A percentile compares a stretch with the other conserved stretches of the same genome.
These are phyloP conservation scores for Pyrenula massariospora DNA, from an alignment of 495 filamentous ascomycete species.

Conservation along the genomic window DNA sequence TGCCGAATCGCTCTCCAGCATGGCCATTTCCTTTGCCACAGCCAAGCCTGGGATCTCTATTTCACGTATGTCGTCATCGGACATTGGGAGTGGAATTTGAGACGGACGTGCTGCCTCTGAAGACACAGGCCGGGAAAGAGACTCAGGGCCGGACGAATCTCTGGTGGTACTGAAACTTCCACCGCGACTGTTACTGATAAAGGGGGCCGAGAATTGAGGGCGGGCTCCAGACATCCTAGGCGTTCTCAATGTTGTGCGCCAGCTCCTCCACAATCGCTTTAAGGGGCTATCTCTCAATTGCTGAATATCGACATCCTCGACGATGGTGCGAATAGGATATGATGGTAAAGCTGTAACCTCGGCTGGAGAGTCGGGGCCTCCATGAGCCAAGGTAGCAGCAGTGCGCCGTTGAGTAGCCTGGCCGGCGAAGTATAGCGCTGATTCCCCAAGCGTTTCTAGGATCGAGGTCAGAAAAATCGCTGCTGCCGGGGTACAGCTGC, in stretches of 20 bases:
- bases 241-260: conserved; percentile 67
- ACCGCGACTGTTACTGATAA: conserved; percentile 26
- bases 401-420: conserved; percentile 74
- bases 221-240: conserved; percentile 24
- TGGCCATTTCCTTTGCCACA: conserved; percentile 45
- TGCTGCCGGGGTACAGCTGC: conserved; percentile 77
- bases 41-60: conserved; percentile 59
- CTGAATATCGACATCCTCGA: conserved; percentile 89
- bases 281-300: conserved; percentile 79
- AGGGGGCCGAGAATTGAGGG: conserved; percentile 32
- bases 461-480: conserved; percentile 94
- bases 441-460: conserved; percentile 88
- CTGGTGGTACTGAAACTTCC: conserved; percentile 27
- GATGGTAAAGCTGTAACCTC: conserved; percentile 8
- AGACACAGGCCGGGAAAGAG: conserved; percentile 2
- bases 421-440: conserved; percentile 75
- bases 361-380: not conserved
- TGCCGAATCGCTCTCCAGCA: conserved; percentile 31
- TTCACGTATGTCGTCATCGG: conserved; percentile 58
- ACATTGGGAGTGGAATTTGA: conserved; percentile 51
- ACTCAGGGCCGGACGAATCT: conserved; percentile 11
- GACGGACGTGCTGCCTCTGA: conserved; percentile 18
- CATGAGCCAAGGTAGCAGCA: conserved; percentile 28
- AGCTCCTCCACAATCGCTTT: conserved; percentile 85
- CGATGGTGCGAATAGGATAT: conserved; percentile 51